Conservation (phyloP, 139 green algal genomes). For the Ostreobium quekettii region DNA sequence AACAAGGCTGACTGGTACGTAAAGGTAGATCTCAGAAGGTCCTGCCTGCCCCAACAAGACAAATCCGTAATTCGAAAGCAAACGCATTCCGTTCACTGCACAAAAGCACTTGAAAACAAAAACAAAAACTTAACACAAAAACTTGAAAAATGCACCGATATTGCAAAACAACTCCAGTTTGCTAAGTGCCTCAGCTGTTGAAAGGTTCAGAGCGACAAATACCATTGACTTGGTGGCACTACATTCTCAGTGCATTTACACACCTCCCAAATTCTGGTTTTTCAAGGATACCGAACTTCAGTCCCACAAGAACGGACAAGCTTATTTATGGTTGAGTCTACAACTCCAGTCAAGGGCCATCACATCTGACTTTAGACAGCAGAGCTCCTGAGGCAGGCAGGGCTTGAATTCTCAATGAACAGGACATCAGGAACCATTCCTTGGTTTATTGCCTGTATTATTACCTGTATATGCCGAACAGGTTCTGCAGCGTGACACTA, state of each 20-base stretch:
- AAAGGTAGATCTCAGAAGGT: background rate
- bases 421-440: background rate
- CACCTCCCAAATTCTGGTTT: too few relatives aligned
- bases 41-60: background rate
- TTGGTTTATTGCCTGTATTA: background rate
- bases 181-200: too few relatives aligned
- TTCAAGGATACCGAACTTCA: background rate
- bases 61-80: background rate
- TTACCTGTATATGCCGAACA: slow-evolving; percentile 32
- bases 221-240: too few relatives aligned
- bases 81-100: background rate
- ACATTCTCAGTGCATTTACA: too few relatives aligned
- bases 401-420: too few relatives aligned
- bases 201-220: too few relatives aligned
- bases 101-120: background rate
- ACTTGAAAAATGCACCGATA: too few relatives aligned
- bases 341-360: background rate
- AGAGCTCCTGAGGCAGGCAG: too few relatives aligned
- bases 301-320: background rate
- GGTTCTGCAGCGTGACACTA: slow-evolving; percentile 33
- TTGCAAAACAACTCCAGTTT: too few relatives aligned
- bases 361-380: background rate
- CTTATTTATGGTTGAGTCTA: background rate
- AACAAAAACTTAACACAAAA: too few relatives aligned
- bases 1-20: background rate